Base-by-base conservation (phyloP, 129 eudicot genomes). In the Flaveria linearis region DNA sequence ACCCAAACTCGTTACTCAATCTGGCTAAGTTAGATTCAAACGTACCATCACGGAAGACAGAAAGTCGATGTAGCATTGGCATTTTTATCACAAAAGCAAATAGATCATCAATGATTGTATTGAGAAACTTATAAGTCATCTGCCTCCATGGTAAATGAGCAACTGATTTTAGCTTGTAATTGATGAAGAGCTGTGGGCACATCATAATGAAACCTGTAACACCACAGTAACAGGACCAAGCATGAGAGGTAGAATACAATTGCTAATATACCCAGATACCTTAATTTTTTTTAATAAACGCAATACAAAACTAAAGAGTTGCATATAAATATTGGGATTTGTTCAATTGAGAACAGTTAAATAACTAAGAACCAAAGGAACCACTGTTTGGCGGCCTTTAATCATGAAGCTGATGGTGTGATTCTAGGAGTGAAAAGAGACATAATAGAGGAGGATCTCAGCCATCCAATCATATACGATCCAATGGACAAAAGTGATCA, bases 101-200 rank as follows among this genome's bases (percentile, higher is more conserved):
- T 39, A 94, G 96, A 83, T 94, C 98, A 77, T 94, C 98, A 15
- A 94, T 94, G 2, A 94, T 94, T 0, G 97, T 91, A 77, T 94
- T 91, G 15, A 94, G 78, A 74, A 94, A 94, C 83, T 94, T 91
- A 93, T 94, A 94, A 8, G 97, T 94, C 97, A 94, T 94, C 79
- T 94, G 98, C 86, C 97, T 87, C 98, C 98, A 94, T 80, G 98
- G 98, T 50, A 94, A 39, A 80, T 94, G 98, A 51, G 98, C 98
- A 78, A 94, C 98, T 7, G 98, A 94, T 83, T 94, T 52, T 51
- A 94, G 84, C 89, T 91, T 94, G 58, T 94, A 94, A 79, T 94
- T 94, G 74, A 94, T 94, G 72, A 94, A 94, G 72, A 93, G 82
- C 78, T 91, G 98, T 23, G 98, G 98, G 82, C 98, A 93, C 98